These are phyloP conservation scores for Diplodia mutila DNA, from an alignment of 2,329 filamentous ascomycete species.

Conservation along the genomic window DNA sequence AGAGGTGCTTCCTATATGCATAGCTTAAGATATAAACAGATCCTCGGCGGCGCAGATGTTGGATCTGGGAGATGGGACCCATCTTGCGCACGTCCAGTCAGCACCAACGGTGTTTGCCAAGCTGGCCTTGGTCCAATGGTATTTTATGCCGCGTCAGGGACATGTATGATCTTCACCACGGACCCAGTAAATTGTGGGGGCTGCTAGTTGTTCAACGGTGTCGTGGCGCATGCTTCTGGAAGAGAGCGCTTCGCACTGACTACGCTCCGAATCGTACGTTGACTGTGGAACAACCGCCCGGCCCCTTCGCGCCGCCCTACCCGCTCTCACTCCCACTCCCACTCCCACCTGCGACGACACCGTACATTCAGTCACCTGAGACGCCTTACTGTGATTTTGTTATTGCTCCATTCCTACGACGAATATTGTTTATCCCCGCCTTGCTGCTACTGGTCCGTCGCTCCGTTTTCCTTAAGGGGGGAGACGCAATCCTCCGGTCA, in stretches of 20 bases:
- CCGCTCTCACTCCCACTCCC: too few species aligned
- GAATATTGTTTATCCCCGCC: slow-evolving; percentile 3
- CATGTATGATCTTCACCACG: slow-evolving; percentile 12
- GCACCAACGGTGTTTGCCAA: slow-evolving; percentile 10
- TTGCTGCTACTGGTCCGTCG: not conserved
- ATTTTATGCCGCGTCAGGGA: not conserved
- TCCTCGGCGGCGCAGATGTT: slow-evolving; percentile 1
- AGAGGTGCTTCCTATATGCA: not conserved
- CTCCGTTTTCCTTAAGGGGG: not conserved
- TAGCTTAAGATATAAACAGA: slow-evolving; percentile 7
- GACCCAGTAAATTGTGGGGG: slow-evolving; percentile 19
- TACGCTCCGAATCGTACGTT: not conserved
- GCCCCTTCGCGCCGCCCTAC: not conserved
- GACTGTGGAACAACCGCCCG: not conserved
- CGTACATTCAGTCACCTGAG: not conserved
- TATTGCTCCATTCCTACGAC: slow-evolving; percentile 13
- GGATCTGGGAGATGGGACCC: slow-evolving; percentile 8
- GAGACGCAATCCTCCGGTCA: slow-evolving; percentile 15
- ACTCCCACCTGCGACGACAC: not conserved
- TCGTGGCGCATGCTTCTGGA: slow-evolving; percentile 12
- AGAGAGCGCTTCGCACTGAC: slow-evolving; percentile 21
- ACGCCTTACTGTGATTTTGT: not conserved
- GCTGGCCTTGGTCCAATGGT: not conserved
- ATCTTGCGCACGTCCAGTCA: not conserved
- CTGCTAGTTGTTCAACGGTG: slow-evolving; percentile 20